A percentile compares a stretch with the other conserved stretches of the same genome.
Evolutionary conservation across 2,329 filamentous ascomycete species (phyloP).

Genomic region (Epichloe elymi): DNA sequence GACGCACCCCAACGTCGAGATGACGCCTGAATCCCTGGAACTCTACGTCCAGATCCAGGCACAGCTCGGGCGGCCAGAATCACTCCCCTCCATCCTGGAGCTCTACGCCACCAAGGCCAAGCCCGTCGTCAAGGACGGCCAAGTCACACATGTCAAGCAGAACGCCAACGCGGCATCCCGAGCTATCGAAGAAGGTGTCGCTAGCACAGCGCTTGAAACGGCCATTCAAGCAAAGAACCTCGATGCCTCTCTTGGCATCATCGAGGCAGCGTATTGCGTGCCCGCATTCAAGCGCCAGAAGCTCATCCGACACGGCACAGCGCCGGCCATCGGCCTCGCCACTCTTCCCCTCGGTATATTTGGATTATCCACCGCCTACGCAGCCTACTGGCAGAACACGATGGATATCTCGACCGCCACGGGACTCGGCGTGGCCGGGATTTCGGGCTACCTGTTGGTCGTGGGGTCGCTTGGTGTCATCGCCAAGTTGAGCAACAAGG

Average conservation of each 20-base stretch:
- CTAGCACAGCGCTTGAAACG: slow-evolving; percentile 60
- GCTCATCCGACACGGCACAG: slow-evolving; percentile 47
- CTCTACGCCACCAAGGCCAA: slow-evolving; percentile 76
- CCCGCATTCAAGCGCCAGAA: slow-evolving; percentile 56
- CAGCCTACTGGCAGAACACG: slow-evolving; percentile 40
- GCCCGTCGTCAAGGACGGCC: slow-evolving; percentile 46
- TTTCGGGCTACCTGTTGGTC: slow-evolving; percentile 70
- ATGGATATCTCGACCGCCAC: slow-evolving; percentile 68
- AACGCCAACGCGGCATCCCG: slow-evolving; percentile 57
- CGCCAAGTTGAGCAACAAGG: slow-evolving; percentile 75
- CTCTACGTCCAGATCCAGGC: slow-evolving; percentile 67
- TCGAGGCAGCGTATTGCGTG: slow-evolving; percentile 55
- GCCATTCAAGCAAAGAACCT: slow-evolving; percentile 73
- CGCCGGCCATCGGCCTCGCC: slow-evolving; percentile 43
- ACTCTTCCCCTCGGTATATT: slow-evolving; percentile 58
- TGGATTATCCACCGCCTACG: slow-evolving; percentile 44
- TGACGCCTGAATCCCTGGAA: slow-evolving; percentile 58
- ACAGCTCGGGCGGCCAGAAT: slow-evolving; percentile 57
- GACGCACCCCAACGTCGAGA: slow-evolving; percentile 62
- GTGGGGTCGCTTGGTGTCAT: slow-evolving; percentile 73
- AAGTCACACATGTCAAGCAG: slow-evolving; percentile 44
- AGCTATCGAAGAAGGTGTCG: slow-evolving; percentile 58
- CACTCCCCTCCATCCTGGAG: slow-evolving; percentile 62
- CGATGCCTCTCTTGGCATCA: slow-evolving; percentile 60
- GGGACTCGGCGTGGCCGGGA: slow-evolving; percentile 63